Conservation (phyloP, 768 basidiomycete genomes). For the Amanita inopinata region DNA sequence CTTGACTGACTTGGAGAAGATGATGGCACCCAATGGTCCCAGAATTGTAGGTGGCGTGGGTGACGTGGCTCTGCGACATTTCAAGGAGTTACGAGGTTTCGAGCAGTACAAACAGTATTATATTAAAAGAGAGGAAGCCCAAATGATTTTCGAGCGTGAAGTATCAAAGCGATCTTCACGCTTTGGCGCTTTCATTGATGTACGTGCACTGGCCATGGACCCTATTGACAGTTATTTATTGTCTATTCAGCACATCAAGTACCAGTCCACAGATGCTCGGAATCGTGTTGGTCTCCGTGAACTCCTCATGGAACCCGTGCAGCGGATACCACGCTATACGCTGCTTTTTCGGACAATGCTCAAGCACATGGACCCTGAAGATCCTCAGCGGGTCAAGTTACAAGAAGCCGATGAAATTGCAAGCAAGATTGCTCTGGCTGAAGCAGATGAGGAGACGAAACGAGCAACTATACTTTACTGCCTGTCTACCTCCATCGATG, state of each 20-base stretch:
- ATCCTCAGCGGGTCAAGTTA: conserved; percentile 71
- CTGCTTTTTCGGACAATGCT: conserved; percentile 89
- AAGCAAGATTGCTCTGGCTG: conserved; percentile 83
- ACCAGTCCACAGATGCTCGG: conserved; percentile 59
- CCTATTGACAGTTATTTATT: conserved; percentile 8
- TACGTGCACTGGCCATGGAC: conserved; percentile 27
- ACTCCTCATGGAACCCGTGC: conserved; percentile 92
- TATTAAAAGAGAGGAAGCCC: conserved; percentile 87
- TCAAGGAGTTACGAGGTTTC: conserved; percentile 76
- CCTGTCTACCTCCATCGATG: conserved; percentile 75
- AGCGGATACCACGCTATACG: conserved; percentile 91
- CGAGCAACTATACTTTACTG: conserved; percentile 84
- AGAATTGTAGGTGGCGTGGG: conserved; percentile 59
- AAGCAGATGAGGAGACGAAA: conserved; percentile 86
- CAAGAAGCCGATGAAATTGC: conserved; percentile 82
- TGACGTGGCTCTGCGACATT: conserved; percentile 79
- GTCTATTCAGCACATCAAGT: conserved; percentile 67
- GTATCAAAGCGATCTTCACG: conserved; percentile 69
- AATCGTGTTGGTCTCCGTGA: conserved; percentile 86
- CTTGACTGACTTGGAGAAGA: conserved; percentile 71
- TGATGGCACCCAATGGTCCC: conserved; percentile 52
- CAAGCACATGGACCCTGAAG: conserved; percentile 73
- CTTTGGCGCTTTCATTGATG: conserved; percentile 84
- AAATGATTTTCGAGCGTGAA: conserved; percentile 78
- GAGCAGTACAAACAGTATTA: conserved; percentile 91